Conservation (phyloP, 1,139 yeast species). For the Pichia sp. region DNA sequence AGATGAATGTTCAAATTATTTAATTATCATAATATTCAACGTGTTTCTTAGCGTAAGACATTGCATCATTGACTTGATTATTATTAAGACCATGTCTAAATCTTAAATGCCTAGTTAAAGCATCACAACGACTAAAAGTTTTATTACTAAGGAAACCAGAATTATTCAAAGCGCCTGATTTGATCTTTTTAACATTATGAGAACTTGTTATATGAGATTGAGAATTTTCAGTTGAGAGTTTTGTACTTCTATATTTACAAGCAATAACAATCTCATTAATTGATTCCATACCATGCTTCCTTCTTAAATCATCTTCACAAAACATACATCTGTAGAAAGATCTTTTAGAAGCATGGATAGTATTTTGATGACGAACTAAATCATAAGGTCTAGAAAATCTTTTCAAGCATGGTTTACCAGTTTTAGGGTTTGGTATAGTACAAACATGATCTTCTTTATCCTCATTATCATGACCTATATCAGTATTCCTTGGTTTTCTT, state of each 20-base stretch:
- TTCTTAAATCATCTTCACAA: conserved; percentile 55
- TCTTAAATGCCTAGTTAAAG: conserved; percentile 85
- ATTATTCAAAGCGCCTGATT: conserved; percentile 36
- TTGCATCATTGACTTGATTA: conserved; percentile 60
- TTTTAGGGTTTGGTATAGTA: conserved; percentile 51
- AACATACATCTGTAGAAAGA: conserved; percentile 80
- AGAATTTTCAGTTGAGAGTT: conserved; percentile 27
- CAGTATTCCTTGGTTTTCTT: conserved; percentile 11
- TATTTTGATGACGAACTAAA: conserved; percentile 89
- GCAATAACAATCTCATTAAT: conserved; percentile 23
- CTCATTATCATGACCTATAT: conserved; percentile 12
- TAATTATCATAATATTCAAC: conserved; percentile 47
- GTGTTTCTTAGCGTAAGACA: conserved; percentile 68
- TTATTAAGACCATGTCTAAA: conserved; percentile 76
- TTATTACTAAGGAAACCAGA: conserved; percentile 57
- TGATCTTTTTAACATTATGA: conserved; percentile 36
- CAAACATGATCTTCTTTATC: conserved; percentile 41
- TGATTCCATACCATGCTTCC: conserved; percentile 24
- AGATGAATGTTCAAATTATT: conserved; percentile 1
- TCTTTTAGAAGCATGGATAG: conserved; percentile 86
- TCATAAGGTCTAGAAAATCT: conserved; percentile 92
- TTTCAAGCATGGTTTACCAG: conserved; percentile 64
- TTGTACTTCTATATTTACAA: conserved; percentile 22
- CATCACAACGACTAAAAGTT: conserved; percentile 90
- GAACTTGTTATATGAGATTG: conserved; percentile 25